Conservation (phyloP, 352 stramenopile genomes). For the Phytophthora syringae region DNA sequence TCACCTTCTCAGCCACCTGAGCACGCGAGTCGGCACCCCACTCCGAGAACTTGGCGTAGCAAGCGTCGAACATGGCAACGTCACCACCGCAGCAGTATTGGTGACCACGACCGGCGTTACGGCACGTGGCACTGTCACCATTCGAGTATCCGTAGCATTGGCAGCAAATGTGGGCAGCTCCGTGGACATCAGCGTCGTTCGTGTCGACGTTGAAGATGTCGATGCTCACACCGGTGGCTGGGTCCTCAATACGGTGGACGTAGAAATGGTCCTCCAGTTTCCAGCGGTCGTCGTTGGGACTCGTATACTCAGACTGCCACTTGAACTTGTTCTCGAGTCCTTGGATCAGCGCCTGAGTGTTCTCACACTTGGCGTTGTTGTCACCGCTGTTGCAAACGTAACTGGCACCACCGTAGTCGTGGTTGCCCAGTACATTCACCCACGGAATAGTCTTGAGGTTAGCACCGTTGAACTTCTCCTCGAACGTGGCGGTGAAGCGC, state of each 20-base stretch:
- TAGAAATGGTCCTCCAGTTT: slow-evolving; percentile 24
- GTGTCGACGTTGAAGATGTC: slow-evolving; percentile 31
- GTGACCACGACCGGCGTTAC: slow-evolving; percentile 7
- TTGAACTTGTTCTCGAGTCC: slow-evolving; percentile 28
- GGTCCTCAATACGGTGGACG: slow-evolving; percentile 15
- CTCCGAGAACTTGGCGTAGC: slow-evolving; percentile 11
- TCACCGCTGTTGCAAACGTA: slow-evolving; percentile 21
- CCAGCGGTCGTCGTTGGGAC: slow-evolving; percentile 25
- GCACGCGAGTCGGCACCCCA: slow-evolving; percentile 19
- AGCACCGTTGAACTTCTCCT: slow-evolving; percentile 19
- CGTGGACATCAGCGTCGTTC: slow-evolving; percentile 20
- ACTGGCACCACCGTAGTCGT: slow-evolving; percentile 30
- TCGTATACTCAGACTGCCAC: slow-evolving; percentile 23
- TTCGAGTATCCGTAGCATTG: slow-evolving; percentile 32
- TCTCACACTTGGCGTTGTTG: slow-evolving; percentile 14
- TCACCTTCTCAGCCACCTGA: slow-evolving; percentile 4
- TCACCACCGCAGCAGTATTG: slow-evolving; percentile 25
- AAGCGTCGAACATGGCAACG: slow-evolving; percentile 19
- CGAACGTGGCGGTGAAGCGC: slow-evolving; percentile 25
- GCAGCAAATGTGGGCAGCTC: slow-evolving; percentile 17
- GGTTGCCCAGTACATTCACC: slow-evolving; percentile 26
- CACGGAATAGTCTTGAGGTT: slow-evolving; percentile 23
- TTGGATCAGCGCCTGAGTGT: slow-evolving; percentile 11
- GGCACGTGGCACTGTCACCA: slow-evolving; percentile 6
- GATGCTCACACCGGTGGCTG: slow-evolving; percentile 18